Base-by-base conservation (phyloP, 1,139 yeast genomes). In the Debaryomyces nepalensis region DNA sequence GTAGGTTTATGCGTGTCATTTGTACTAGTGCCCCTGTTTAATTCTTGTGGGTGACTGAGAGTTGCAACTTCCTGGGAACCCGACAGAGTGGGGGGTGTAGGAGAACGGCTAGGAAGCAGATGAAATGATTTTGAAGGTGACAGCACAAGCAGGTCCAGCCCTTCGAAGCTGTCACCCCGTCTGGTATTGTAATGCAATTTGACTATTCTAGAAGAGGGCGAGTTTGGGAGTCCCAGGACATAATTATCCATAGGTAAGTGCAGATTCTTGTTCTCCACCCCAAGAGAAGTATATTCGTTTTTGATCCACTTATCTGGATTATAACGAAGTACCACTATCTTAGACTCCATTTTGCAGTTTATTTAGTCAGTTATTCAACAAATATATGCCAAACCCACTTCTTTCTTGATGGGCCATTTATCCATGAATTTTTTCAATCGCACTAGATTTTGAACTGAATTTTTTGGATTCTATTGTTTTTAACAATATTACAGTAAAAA, bases 161-260 rank as follows among this genome's bases (percentile, higher is more conserved):
- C 36, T 22, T 22, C 18, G 14, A n/a, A 21, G 5, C 11, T 10
- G 9, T 33, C 26, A 10, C 36, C 27, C 5, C 8, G n/a, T 33
- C 26, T n/a, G 4, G 21, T 22, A 33, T 43, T 47, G 29, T 46
- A 46, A 15, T 47, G 52, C 11, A 51, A 39, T 8, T 39, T 45
- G 7, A 48, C 49, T 4, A 48, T 37, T 37, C 43, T 47, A 21
- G 51, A 40, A 5, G 55, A 52, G 12, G 49, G 35, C 8, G 38
- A 26, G 34, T 31, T 23, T 18, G 29, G 22, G 8, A n/a, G 21
- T 10, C 21, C 37, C 30, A 34, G 18, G 8, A 11, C 12, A 20
- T 23, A 31, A 31, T 31, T 21, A 16, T 31, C 18, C 34, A 19
- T 15, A 19, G 34, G 18, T 16, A 29, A 31, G 11, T 12, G 16